Evolutionary conservation across 2,329 filamentous ascomycete genomes (phyloP), one percentile per base, ranked within the genome.

Genomic region (Diaporthe citrichinensis): DNA sequence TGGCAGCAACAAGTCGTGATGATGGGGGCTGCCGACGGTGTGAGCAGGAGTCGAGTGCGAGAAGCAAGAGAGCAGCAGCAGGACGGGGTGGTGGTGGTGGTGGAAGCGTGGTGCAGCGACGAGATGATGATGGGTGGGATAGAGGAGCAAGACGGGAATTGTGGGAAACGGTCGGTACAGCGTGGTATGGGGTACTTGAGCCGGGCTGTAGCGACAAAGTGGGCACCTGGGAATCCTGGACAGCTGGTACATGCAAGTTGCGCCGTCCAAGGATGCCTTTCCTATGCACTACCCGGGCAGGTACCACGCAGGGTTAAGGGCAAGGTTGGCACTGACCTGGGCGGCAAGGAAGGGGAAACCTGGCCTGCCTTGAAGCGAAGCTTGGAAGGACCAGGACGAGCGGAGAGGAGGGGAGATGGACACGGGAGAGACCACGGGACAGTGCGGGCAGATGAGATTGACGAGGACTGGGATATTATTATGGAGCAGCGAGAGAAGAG

Each of bases 1-100:
- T 71, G 71, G 71, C 39, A 65, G 28, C 55, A 23, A 51, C 2
- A 46, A 28, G 25, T 44, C 41, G 55, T 39, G 15, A 15, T 28
- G 20, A 44, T 31, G 23, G n/a, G 44, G 28, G 62, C 36, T 59
- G 51, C 20, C 17, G n/a, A 34, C 57, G 34, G 15, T 61, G 62
- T 61, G 20, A 61, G 62, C 17, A 41, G 20, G 46, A 51, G 62
- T 53, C 36, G 34, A 34, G 23, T 8, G 49, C 34, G 55, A 71
- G 59, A 76, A 76, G 71, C 76, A 36, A 41, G 51, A 62, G 73
- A 77, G 73, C 72, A 76, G 77, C 76, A 78, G 78, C 68, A 53
- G 68, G 73, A 72, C 75, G 65, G 76, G 67, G 74, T 49, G 72
- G 57, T 76, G 59, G 58, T 76, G 67, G 61, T 76, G 59, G 58